Conservation (phyloP, 2,329 filamentous ascomycete genomes). For the Stagonosporopsis chrysanthemi region DNA sequence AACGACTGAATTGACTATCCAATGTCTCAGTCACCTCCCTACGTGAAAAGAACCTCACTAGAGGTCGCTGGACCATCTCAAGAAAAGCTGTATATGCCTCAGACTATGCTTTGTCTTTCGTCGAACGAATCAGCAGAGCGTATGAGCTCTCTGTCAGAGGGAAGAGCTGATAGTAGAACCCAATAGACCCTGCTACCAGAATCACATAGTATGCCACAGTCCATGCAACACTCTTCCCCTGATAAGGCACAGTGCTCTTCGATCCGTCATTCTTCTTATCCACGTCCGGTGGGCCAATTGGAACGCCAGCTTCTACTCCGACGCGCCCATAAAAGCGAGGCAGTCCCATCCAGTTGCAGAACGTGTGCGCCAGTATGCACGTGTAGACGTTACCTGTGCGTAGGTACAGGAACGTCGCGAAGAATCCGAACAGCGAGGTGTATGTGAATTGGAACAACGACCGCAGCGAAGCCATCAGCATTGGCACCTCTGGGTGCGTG, state of each 20-base stretch:
- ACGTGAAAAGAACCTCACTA: background rate
- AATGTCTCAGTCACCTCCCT: background rate
- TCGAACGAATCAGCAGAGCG: constrained; percentile 52
- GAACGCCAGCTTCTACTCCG: constrained; percentile 57
- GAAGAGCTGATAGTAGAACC: constrained; percentile 77
- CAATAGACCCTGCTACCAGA: constrained; percentile 72
- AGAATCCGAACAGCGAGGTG: constrained; percentile 92
- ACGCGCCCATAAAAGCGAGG: constrained; percentile 85
- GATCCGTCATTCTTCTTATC: constrained; percentile 50
- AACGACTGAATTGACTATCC: background rate
- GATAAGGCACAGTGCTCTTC: constrained; percentile 29
- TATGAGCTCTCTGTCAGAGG: constrained; percentile 71
- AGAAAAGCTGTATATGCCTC: background rate
- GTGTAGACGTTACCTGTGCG: constrained; percentile 82
- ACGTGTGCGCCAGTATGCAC: constrained; percentile 78
- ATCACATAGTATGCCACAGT: constrained; percentile 81
- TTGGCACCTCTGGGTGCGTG: constrained; percentile 74
- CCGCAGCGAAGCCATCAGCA: constrained; percentile 69
- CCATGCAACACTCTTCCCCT: constrained; percentile 62
- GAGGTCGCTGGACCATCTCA: background rate
- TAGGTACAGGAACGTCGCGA: constrained; percentile 87
- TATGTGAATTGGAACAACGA: constrained; percentile 86
- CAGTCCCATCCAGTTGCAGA: constrained; percentile 92
- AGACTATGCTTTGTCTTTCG: background rate
- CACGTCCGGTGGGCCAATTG: constrained; percentile 46